These are phyloP conservation scores for Aaosphaeria arxii DNA, from an alignment of 2,329 filamentous ascomycete species.

Conservation along the genomic window DNA sequence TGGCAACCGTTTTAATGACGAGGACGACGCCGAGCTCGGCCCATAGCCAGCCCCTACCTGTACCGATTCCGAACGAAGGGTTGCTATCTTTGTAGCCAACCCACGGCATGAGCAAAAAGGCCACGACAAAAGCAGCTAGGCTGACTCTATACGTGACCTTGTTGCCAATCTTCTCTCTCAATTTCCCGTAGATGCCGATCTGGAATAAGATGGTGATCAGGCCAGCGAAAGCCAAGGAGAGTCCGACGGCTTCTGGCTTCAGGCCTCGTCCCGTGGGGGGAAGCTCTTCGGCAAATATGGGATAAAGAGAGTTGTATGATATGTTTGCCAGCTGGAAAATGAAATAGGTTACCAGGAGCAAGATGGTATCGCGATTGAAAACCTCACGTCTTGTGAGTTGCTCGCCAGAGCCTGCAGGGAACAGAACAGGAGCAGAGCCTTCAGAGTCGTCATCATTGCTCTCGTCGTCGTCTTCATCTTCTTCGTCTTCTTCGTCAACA, in stretches of 20 bases:
- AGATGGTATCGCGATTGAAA: conserved; percentile 75
- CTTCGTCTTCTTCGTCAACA: conserved; percentile 32
- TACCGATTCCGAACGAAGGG: conserved; percentile 50
- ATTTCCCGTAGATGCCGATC: conserved; percentile 73
- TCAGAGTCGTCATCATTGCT: conserved; percentile 25
- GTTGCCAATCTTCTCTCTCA: conserved; percentile 80
- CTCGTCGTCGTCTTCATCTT: conserved; percentile 44
- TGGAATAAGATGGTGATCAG: conserved; percentile 87
- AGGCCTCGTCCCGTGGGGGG: conserved; percentile 75
- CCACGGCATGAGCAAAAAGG: conserved; percentile 86
- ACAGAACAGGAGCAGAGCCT: conserved; percentile 36
- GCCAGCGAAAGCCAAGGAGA: conserved; percentile 81
- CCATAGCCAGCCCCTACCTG: conserved; percentile 70
- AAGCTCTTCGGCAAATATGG: conserved; percentile 78
- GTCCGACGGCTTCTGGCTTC: conserved; percentile 75
- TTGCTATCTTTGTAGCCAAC: conserved; percentile 71
- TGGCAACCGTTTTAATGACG: conserved; percentile 84
- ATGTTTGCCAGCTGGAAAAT: conserved; percentile 94
- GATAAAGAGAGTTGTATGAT: conserved; percentile 91
- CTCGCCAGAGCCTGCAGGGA: conserved; percentile 40
- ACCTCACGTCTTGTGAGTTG: conserved; percentile 57
- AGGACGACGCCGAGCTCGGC: conserved; percentile 76
- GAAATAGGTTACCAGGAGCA: conserved; percentile 81
- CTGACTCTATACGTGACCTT: conserved; percentile 78
- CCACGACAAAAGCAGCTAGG: conserved; percentile 74